A percentile compares a stretch with the other conserved stretches of the same genome.
phyloP scores from a whole-genome alignment of 257 asterid genomes.

The Primulina tabacum region DNA sequence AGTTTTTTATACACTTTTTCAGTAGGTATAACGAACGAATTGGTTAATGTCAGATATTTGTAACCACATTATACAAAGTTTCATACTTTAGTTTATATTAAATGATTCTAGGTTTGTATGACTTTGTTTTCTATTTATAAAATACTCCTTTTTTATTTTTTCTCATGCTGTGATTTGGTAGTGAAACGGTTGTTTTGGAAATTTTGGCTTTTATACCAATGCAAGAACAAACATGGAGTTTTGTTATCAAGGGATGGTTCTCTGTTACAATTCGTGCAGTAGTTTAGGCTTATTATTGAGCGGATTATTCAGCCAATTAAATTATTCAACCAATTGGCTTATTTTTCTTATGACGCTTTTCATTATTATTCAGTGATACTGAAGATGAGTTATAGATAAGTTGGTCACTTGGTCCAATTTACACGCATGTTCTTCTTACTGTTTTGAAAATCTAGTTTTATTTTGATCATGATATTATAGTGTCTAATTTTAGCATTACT shows the following conservation, averaged over 20 bases:
- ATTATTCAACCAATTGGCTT: background rate
- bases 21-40: background rate
- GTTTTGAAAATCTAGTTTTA: background rate
- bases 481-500: slow-evolving; percentile 29
- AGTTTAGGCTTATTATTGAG: background rate
- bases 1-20: background rate
- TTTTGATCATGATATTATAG: slow-evolving; percentile 7
- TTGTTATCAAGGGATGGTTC: slow-evolving; percentile 1
- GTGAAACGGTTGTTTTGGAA: background rate
- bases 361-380: background rate
- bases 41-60: background rate
- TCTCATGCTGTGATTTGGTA: background rate
- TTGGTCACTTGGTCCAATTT: slow-evolving; percentile 8
- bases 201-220: background rate
- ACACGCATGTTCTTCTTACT: background rate
- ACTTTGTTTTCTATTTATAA: background rate
- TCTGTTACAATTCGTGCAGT: background rate
- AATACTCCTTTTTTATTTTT: too few relatives aligned
- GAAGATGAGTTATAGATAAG: background rate
- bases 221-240: slow-evolving; percentile 2
- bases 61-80: background rate
- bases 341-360: slow-evolving; percentile 4
- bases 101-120: background rate
- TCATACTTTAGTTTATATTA: background rate
- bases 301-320: background rate